Conservation (phyloP, 805 yeast species). For the Brettanomyces nanus region DNA sequence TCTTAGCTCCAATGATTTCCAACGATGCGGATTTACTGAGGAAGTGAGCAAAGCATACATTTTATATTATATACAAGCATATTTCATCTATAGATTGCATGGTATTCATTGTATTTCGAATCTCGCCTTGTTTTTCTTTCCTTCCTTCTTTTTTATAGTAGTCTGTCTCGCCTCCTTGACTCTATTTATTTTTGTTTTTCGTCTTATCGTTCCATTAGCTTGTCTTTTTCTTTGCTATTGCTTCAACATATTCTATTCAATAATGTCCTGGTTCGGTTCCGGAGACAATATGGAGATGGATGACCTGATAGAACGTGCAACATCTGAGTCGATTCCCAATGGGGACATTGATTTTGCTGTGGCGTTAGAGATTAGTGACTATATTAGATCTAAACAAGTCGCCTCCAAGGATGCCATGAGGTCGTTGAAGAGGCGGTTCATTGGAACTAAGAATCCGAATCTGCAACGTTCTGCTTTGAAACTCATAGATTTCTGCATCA, state of each 20-base stretch:
- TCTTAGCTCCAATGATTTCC: conserved; percentile 19
- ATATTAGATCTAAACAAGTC: conserved; percentile 73
- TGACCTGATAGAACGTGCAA: conserved; percentile 62
- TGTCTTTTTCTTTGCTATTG: no score
- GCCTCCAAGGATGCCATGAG: conserved; percentile 80
- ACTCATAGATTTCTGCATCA: conserved; percentile 77
- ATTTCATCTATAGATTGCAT: no score
- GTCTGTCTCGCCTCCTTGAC: no score
- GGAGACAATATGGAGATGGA: conserved; percentile 38
- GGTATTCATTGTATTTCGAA: no score
- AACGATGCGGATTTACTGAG: no score
- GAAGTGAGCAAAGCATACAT: no score
- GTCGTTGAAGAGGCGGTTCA: conserved; percentile 65
- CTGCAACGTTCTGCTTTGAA: conserved; percentile 67
- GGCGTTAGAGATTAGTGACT: conserved; percentile 81
- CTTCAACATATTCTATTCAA: no score
- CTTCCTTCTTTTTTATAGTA: no score
- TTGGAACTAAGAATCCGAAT: conserved; percentile 62
- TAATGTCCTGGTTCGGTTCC: conserved; percentile 51
- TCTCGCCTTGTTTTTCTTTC: no score
- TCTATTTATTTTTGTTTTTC: no score
- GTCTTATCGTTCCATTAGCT: no score
- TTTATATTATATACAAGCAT: no score
- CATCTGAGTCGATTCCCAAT: conserved; percentile 83
- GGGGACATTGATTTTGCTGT: conserved; percentile 72